Evolutionary conservation across 352 stramenopile species (phyloP).

Genomic region (Sclerospora graminicola): DNA sequence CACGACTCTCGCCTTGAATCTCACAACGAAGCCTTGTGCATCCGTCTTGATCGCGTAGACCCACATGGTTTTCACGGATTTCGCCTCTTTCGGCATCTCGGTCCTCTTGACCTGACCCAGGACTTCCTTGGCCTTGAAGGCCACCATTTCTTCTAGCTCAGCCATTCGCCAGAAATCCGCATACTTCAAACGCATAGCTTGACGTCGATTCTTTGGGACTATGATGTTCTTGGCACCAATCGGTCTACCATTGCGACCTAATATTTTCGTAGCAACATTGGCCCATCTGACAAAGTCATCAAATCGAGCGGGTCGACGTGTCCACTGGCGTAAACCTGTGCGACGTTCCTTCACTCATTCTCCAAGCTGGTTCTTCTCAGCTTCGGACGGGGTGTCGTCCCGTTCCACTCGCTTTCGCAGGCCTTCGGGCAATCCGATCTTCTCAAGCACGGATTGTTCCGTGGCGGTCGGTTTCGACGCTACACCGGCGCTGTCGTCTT

Average conservation of each 20-base stretch:
- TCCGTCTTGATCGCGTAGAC: slow-evolving; percentile 5
- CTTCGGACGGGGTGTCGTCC: too few species aligned
- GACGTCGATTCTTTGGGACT: background rate
- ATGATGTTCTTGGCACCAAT: background rate
- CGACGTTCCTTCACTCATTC: background rate
- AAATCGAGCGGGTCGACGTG: background rate
- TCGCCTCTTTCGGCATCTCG: background rate
- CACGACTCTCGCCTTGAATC: slow-evolving; percentile 1
- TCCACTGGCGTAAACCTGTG: background rate
- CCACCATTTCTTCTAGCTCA: slow-evolving; percentile 2
- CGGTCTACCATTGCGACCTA: background rate
- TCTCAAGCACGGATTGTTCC: background rate
- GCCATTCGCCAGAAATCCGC: background rate
- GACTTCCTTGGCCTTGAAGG: slow-evolving; percentile 1
- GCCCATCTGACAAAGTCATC: background rate
- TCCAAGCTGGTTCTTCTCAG: background rate
- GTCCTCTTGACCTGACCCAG: background rate
- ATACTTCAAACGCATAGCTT: background rate
- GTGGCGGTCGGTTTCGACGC: background rate
- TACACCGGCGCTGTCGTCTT: background rate
- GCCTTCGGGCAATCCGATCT: background rate
- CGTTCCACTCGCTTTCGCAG: background rate
- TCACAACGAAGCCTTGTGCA: background rate
- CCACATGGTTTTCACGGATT: slow-evolving; percentile 7
- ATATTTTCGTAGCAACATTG: background rate